Evolutionary conservation across 2,329 filamentous ascomycete species (phyloP).

Genomic region (Xylaria sp.): DNA sequence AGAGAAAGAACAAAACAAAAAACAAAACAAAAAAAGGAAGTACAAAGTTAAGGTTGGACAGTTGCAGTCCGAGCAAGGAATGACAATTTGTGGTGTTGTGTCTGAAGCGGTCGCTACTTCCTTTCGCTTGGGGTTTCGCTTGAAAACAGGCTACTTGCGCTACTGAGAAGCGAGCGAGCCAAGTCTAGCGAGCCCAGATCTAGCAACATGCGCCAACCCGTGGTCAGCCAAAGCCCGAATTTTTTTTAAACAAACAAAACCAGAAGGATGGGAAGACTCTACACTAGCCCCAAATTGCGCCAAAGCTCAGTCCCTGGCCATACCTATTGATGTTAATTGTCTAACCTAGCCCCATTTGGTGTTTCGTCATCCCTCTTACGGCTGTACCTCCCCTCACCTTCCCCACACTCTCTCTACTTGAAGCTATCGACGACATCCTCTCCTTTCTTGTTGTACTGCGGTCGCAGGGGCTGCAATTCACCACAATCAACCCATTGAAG

Average conservation of each 20-base stretch:
- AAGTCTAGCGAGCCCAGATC: constrained; percentile 37
- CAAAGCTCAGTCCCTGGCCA: constrained; percentile 9
- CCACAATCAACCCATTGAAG: constrained; percentile 13
- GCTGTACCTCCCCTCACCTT: constrained; percentile 16
- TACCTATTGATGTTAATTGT: constrained; percentile 21
- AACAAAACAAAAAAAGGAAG: not conserved
- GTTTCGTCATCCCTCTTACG: constrained; percentile 25
- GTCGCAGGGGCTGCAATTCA: not conserved
- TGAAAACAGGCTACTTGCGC: constrained; percentile 50
- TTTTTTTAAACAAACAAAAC: not conserved
- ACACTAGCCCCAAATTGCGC: constrained; percentile 31
- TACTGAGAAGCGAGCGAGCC: constrained; percentile 52
- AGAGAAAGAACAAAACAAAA: not conserved
- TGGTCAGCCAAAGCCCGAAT: constrained; percentile 33
- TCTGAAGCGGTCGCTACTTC: constrained; percentile 24
- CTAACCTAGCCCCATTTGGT: constrained; percentile 37
- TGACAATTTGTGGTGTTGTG: constrained; percentile 35
- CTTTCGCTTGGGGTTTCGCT: constrained; percentile 52
- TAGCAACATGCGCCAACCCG: constrained; percentile 37
- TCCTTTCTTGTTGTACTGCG: not conserved
- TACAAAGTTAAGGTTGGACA: constrained; percentile 23
- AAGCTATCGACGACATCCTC: constrained; percentile 32
- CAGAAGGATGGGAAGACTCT: constrained; percentile 23
- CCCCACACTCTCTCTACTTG: constrained; percentile 20
- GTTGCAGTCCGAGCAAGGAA: constrained; percentile 18